These are phyloP conservation scores for Sphaerobolus stellatus DNA, from an alignment of 1,284 basidiomycete genomes.

Conservation along the genomic window DNA sequence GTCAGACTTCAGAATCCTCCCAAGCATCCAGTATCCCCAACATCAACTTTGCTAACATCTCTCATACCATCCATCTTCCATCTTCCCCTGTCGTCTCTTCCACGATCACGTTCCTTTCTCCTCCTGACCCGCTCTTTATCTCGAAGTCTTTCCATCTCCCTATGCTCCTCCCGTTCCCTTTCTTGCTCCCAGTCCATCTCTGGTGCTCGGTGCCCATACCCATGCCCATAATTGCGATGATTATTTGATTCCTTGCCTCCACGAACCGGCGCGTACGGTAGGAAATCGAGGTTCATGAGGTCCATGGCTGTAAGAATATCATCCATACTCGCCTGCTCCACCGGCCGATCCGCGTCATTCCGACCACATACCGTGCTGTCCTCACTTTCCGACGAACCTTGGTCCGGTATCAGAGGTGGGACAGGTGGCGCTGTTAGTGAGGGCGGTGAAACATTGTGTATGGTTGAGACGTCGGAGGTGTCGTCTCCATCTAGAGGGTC, in stretches of 20 bases:
- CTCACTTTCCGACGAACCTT: constrained; percentile 49
- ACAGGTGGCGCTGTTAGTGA: constrained; percentile 22
- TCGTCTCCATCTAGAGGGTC: constrained; percentile 13
- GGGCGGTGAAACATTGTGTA: constrained; percentile 25
- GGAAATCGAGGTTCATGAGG: not conserved
- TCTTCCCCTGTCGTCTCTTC: constrained; percentile 1
- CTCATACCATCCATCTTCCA: constrained; percentile 6
- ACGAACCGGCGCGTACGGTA: constrained; percentile 3
- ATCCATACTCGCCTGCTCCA: constrained; percentile 16
- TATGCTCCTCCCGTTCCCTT: constrained; percentile 20
- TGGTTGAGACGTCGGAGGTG: constrained; percentile 2
- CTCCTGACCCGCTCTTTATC: not conserved
- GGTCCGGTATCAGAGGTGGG: constrained; percentile 56
- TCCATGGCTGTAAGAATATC: constrained; percentile 7
- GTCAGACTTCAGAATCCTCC: too few relatives aligned
- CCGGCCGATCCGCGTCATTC: too few relatives aligned
- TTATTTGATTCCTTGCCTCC: not conserved
- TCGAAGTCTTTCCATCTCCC: too few relatives aligned
- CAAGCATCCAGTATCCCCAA: too few relatives aligned
- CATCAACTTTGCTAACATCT: too few relatives aligned
- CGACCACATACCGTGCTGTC: too few relatives aligned
- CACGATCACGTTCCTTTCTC: not conserved
- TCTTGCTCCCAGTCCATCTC: constrained; percentile 17
- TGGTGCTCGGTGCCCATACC: not conserved
- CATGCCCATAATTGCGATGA: not conserved